Evolutionary conservation across 2,329 filamentous ascomycete genomes (phyloP).

Genomic region (Penicillium sclerotiorum): DNA sequence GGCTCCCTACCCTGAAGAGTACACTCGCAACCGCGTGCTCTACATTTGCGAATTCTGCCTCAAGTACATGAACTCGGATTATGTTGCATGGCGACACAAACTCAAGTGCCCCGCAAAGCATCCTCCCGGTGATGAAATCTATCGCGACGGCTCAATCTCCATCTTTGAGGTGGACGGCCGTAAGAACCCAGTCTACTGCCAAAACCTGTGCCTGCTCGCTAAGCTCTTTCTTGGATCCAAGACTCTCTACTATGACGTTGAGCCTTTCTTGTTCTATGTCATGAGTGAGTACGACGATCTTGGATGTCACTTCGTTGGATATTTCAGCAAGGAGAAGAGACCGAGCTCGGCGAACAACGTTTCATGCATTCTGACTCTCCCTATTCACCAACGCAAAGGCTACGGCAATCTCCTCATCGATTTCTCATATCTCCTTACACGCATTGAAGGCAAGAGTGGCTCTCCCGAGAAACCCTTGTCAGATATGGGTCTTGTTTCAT

Average conservation of each 20-base stretch:
- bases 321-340: conserved; percentile 98
- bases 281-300: conserved; percentile 89
- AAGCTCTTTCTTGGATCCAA: conserved; percentile 99
- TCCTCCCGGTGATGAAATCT: conserved; percentile 96
- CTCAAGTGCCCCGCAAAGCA: conserved; percentile 95
- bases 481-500: conserved; percentile 96
- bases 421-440: conserved; percentile 94
- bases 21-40: conserved; percentile 92
- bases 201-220: conserved; percentile 89
- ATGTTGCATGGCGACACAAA: conserved; percentile 97
- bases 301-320: conserved; percentile 96
- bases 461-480: conserved; percentile 97
- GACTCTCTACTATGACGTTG: conserved; percentile 98
- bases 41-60: conserved; percentile 99
- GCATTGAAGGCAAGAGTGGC: conserved; percentile 89
- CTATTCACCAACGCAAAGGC: conserved; percentile 94
- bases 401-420: conserved; percentile 97
- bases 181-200: conserved; percentile 92
- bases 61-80: conserved; percentile 99
- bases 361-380: conserved; percentile 92
- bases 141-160: conserved; percentile 88
- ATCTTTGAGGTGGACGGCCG: conserved; percentile 98
- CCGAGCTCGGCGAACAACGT: conserved; percentile 96
- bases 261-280: conserved; percentile 97
- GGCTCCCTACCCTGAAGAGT: conserved; percentile 96